Evolutionary conservation across 2,329 filamentous ascomycete genomes (phyloP), one percentile per base, ranked within the genome.

Genomic region (Phialophora tarda): DNA sequence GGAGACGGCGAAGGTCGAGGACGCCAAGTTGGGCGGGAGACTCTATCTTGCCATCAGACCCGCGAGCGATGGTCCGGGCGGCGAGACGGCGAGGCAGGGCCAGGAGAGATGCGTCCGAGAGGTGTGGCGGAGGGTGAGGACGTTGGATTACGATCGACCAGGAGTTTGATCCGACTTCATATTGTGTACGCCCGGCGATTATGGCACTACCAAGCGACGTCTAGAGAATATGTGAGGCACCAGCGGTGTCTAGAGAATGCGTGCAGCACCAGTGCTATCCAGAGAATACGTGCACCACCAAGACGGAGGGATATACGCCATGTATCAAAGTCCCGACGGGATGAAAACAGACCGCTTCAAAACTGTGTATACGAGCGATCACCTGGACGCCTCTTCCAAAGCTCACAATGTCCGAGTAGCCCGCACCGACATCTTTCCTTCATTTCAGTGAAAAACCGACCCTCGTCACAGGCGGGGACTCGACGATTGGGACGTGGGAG

Each of bases 11-110:
- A 48, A 23, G 12, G 67, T 70, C 50, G 41, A 68, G 26, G 84
- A 88, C 10, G 86, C 85, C 1, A 82, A 82, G 59, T 77, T 93
- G 11, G 90, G 90, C 0, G 87, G 89, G 70, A 80, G 91, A 28
- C 74, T 92, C 8, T 93, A 92, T 76, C 79, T 93, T 53, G 90
- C 89, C 0, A 88, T 92, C 60, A 79, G 88, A 84, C 88, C 90
- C 3, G 89, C 89, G 41, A 89, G 88, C 0, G 81, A 87, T 23
- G 85, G 85, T 1, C 75, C 79, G 2, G 28, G 26, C 14, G 83
- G 77, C 0, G 90, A 92, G 73, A 88, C 86, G 1, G 89, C 83
- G 6, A 83, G 88, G 17, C 81, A 91, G 73, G 82, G 84, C 8
- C 91, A 93, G 72, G 89, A 92, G 71, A 81, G 90, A 65, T 85